Evolutionary conservation across 352 stramenopile genomes (phyloP), one percentile per base, ranked within the genome.

Genomic region (Phytophthora sansomeana): DNA sequence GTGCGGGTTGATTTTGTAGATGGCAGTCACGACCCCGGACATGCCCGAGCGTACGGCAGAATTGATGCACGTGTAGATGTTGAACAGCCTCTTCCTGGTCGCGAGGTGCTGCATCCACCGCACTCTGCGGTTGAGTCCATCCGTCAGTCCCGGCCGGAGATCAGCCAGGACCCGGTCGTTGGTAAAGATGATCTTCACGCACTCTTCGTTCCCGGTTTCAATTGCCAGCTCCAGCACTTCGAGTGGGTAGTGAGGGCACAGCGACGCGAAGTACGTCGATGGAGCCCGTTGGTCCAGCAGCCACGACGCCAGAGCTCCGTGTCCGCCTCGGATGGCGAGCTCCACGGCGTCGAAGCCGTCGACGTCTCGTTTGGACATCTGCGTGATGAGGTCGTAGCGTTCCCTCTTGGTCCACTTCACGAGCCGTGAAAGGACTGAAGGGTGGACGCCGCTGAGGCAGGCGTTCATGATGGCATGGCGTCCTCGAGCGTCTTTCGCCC

Each of bases 391-490:
- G 6, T 46, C n/a, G 39, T 46, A 46, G 39, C 39, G 39, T 6
- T 46, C 39, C 26, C 51, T 70, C 17, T 38, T 51, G 28, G 63
- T 48, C 55, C 48, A 70, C 17, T 70, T 70, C 21, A 70, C 28
- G n/a, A 70, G 16, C 4, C 62, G 62, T 6, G 16, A 42, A 7
- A 70, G 36, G 5, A 69, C 62, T 0, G 41, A 38, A 1, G 47
- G 38, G 33, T 69, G 53, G 16, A 64, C 62, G 2, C 62, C 54
- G 5, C 29, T 19, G 10, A 56, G 9, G 19, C 62, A 69, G 26
- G 39, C 62, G 21, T 66, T 39, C 63, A 70, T 70, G 21, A 70
- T 59, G 29, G 60, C 62, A 49, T 70, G 54, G 2, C 63, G 63
- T 47, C 57, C 33, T 17, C n/a, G n/a, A 13, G 33, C 29, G 35